These are phyloP conservation scores for Mycena vitilis DNA, from an alignment of 768 basidiomycete species.

Conservation along the genomic window DNA sequence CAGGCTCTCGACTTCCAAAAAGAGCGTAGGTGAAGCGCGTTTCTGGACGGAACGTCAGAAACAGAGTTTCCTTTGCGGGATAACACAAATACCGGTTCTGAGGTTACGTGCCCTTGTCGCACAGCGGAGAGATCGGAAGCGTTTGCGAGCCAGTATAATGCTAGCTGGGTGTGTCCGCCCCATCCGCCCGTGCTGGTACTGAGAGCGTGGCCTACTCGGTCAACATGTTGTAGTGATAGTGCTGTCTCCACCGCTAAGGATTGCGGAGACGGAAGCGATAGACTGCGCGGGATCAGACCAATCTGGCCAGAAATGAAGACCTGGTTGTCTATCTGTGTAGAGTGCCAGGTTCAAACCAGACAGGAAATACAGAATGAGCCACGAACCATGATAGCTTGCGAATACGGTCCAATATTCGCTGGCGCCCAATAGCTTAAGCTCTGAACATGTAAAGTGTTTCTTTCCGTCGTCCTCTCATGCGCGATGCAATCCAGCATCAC, in stretches of 20 bases:
- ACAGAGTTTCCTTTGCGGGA: background rate
- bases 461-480: slow-evolving; percentile 59
- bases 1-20: slow-evolving; percentile 69
- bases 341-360: background rate
- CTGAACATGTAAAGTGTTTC: slow-evolving; percentile 93
- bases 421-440: slow-evolving; percentile 98
- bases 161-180: slow-evolving; percentile 70
- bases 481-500: slow-evolving; percentile 84
- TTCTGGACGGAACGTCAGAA: slow-evolving; percentile 28
- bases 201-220: slow-evolving; percentile 73
- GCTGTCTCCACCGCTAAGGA: slow-evolving; percentile 75
- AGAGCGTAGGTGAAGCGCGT: slow-evolving; percentile 58
- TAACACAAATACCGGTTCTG: slow-evolving; percentile 35
- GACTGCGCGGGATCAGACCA: slow-evolving; percentile 81
- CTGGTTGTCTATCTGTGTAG: slow-evolving; percentile 71
- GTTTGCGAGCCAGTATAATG: slow-evolving; percentile 79
- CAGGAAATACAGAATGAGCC: slow-evolving; percentile 1
- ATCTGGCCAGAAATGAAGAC: slow-evolving; percentile 97
- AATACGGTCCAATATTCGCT: slow-evolving; percentile 98
- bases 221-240: slow-evolving; percentile 83
- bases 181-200: slow-evolving; percentile 66
- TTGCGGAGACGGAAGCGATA: slow-evolving; percentile 71
- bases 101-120: slow-evolving; percentile 50
- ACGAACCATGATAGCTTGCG: slow-evolving; percentile 87
- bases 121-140: slow-evolving; percentile 52